A percentile compares a stretch with the other conserved stretches of the same genome.
Conservation (phyloP, 2,329 filamentous ascomycete genomes). For the Davidsoniella australis region DNA sequence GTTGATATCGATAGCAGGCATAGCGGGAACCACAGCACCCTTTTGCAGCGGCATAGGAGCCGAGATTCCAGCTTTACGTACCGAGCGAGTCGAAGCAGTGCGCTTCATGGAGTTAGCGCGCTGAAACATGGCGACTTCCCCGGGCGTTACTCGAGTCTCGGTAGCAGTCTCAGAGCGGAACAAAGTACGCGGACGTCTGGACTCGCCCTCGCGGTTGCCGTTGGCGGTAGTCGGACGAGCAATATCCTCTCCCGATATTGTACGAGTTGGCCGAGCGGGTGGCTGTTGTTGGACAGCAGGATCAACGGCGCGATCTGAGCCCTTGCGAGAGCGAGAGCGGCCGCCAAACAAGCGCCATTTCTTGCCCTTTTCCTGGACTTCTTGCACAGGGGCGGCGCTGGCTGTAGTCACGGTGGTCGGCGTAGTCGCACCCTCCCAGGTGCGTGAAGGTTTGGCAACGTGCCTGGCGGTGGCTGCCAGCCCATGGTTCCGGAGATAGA, state of each 20-base stretch:
- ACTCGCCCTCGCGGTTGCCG: neutral
- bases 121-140: slow-evolving; percentile 11
- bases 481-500: neutral
- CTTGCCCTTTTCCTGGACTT: slow-evolving; percentile 9
- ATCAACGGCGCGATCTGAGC: slow-evolving; percentile 1
- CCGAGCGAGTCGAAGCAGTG: neutral
- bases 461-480: neutral
- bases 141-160: slow-evolving; percentile 1
- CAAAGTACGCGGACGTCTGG: neutral
- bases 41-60: slow-evolving; percentile 1
- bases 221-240: neutral
- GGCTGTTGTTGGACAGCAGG: neutral
- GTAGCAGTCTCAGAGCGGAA: neutral
- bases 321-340: slow-evolving; percentile 9
- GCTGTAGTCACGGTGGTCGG: neutral
- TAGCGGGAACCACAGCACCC: neutral
- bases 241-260: neutral
- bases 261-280: neutral
- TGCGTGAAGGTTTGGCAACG: neutral
- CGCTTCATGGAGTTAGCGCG: slow-evolving; percentile 4
- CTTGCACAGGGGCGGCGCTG: neutral
- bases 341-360: slow-evolving; percentile 14
- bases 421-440: neutral
- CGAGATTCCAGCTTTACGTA: slow-evolving; percentile 2
- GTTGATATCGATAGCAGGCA: slow-evolving; percentile 3